Conservation (phyloP, 164 flowering plant genomes). For the Vitis labrusca region DNA sequence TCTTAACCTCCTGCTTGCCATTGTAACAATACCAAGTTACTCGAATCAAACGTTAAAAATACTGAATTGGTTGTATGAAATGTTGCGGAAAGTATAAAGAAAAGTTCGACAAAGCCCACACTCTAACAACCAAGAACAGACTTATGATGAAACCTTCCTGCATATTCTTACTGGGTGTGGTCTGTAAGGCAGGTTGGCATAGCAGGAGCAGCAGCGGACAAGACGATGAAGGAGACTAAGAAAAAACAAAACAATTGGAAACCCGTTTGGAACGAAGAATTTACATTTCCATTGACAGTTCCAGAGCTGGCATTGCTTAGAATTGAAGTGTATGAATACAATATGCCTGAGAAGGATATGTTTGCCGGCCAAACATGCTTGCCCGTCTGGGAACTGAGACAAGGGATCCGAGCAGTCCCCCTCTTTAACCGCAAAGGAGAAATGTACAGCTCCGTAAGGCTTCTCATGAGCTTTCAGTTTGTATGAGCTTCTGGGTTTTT, state of each 20-base stretch:
- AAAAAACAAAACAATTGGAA: conserved; percentile 41
- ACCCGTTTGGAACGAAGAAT: conserved; percentile 60
- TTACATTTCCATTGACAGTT: conserved; percentile 48
- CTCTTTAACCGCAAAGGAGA: conserved; percentile 40
- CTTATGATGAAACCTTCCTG: background rate
- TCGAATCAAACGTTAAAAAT: no score
- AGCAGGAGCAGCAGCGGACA: conserved; percentile 58
- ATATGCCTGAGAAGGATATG: conserved; percentile 45
- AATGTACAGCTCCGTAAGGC: conserved; percentile 33
- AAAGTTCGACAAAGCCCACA: no score
- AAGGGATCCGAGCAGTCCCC: conserved; percentile 51
- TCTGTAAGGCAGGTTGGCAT: conserved; percentile 40
- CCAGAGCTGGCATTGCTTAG: conserved; percentile 62
- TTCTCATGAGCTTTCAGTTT: conserved; percentile 48
- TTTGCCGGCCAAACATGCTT: conserved; percentile 54
- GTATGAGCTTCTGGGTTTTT: conserved; percentile 9
- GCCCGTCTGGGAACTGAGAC: conserved; percentile 42
- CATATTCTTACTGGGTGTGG: background rate
- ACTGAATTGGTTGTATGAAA: no score
- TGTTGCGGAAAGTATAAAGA: no score
- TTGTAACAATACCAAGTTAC: no score
- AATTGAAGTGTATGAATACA: conserved; percentile 45
- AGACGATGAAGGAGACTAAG: conserved; percentile 43
- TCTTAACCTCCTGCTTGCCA: no score
- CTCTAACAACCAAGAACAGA: no score